These are phyloP conservation scores for Penicillium alfredii DNA, from an alignment of 495 filamentous ascomycete genomes.

Conservation along the genomic window DNA sequence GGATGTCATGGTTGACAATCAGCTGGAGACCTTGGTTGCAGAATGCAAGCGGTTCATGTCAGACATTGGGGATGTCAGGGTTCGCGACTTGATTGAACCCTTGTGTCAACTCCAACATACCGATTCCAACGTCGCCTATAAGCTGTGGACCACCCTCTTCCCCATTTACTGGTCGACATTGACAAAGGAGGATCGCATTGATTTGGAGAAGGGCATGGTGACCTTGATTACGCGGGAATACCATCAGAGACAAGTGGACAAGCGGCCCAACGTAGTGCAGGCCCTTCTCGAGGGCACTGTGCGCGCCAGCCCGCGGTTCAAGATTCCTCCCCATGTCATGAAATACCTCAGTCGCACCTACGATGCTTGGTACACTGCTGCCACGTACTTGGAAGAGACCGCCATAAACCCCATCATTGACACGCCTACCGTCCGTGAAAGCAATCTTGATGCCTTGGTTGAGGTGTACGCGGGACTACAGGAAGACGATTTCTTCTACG, in stretches of 20 bases:
- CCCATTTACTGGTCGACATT: slow-evolving; percentile 89
- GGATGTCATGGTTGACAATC: slow-evolving; percentile 69
- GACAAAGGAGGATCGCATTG: slow-evolving; percentile 79
- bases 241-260: slow-evolving; percentile 88
- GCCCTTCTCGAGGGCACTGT: slow-evolving; percentile 81
- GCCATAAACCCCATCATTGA: slow-evolving; percentile 80
- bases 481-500: slow-evolving; percentile 97
- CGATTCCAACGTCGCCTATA: slow-evolving; percentile 68
- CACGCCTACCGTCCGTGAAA: slow-evolving; percentile 75
- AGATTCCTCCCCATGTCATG: slow-evolving; percentile 89
- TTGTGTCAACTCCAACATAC: slow-evolving; percentile 92
- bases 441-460: slow-evolving; percentile 87
- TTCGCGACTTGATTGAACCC: slow-evolving; percentile 83
- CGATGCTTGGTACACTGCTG: slow-evolving; percentile 90
- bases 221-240: slow-evolving; percentile 87
- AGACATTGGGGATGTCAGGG: slow-evolving; percentile 76
- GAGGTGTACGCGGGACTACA: slow-evolving; percentile 84
- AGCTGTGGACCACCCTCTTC: slow-evolving; percentile 87
- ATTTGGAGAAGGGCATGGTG: slow-evolving; percentile 85
- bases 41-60: slow-evolving; percentile 73
- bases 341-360: slow-evolving; percentile 89
- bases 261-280: slow-evolving; percentile 89
- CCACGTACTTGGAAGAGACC: slow-evolving; percentile 75
- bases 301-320: slow-evolving; percentile 73
- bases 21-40: slow-evolving; percentile 72